Conservation (phyloP, 2,329 filamentous ascomycete species). For the Tolypocladium cylindrosporum region DNA sequence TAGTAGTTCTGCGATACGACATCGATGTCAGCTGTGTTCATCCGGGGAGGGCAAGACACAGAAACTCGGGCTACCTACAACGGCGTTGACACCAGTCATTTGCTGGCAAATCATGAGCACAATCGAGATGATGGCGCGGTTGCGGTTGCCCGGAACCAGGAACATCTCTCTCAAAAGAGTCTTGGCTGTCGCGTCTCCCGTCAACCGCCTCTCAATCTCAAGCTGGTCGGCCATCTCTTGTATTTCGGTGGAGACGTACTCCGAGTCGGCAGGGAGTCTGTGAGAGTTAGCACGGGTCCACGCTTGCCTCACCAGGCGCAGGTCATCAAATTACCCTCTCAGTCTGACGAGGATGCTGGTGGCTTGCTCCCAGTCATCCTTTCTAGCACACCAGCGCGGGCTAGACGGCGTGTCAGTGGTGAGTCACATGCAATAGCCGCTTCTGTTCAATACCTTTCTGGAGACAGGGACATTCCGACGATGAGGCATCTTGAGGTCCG, state of each 20-base stretch:
- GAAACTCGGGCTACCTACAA: conserved; percentile 30
- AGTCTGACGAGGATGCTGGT: conserved; percentile 44
- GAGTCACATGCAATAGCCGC: not conserved
- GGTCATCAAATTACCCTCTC: conserved; percentile 14
- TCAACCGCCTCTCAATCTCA: conserved; percentile 50
- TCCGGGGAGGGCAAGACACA: not conserved
- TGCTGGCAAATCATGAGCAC: conserved; percentile 57
- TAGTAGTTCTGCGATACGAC: conserved; percentile 46
- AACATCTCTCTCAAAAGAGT: conserved; percentile 57
- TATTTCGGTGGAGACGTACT: conserved; percentile 48
- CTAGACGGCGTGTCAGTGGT: conserved; percentile 20
- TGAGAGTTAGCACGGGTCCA: not conserved
- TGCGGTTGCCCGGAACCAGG: conserved; percentile 49
- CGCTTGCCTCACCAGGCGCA: too few relatives aligned
- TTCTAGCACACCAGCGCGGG: conserved; percentile 57
- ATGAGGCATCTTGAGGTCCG: conserved; percentile 33
- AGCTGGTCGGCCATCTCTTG: conserved; percentile 51
- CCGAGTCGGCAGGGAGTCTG: conserved; percentile 41
- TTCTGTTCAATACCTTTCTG: conserved; percentile 25
- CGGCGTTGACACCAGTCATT: conserved; percentile 51
- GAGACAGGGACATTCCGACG: conserved; percentile 49
- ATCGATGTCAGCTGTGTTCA: not conserved
- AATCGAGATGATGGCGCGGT: conserved; percentile 54
- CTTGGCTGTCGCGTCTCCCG: conserved; percentile 40
- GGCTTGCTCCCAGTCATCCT: conserved; percentile 58